These are phyloP conservation scores for Talaromyces sp. DNA, from an alignment of 2,329 filamentous ascomycete species.

Conservation along the genomic window DNA sequence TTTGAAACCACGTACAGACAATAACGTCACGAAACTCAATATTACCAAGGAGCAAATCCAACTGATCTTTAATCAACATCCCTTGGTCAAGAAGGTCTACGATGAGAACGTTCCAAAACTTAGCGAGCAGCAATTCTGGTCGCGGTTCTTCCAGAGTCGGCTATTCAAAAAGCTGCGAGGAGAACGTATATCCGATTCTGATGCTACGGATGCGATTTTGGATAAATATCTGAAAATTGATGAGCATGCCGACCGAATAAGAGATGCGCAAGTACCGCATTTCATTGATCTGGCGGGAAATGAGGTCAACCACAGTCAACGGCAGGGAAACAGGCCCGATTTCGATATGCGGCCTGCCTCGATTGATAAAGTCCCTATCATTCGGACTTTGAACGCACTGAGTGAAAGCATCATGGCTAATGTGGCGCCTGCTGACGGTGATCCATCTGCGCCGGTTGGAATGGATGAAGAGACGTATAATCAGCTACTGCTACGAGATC, in stretches of 20 bases:
- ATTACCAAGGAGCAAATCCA: conserved; percentile 90
- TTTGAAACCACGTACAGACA: conserved; percentile 74
- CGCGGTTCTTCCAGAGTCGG: conserved; percentile 85
- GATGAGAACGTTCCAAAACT: conserved; percentile 87
- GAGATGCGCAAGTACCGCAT: conserved; percentile 68
- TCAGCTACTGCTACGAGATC: conserved; percentile 73
- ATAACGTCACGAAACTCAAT: conserved; percentile 73
- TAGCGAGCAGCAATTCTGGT: conserved; percentile 82
- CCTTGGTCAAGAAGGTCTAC: conserved; percentile 83
- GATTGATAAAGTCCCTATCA: conserved; percentile 76
- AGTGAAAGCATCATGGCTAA: conserved; percentile 92
- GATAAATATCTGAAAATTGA: conserved; percentile 80
- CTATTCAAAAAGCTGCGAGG: conserved; percentile 89
- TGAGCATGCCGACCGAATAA: conserved; percentile 52
- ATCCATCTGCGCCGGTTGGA: conserved; percentile 62
- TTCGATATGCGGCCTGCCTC: conserved; percentile 79
- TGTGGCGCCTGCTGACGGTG: conserved; percentile 73
- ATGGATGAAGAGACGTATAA: conserved; percentile 71
- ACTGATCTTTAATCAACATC: conserved; percentile 89
- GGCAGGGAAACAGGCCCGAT: conserved; percentile 82
- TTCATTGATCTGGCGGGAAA: conserved; percentile 93
- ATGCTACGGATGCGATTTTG: conserved; percentile 72
- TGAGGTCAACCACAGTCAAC: conserved; percentile 87
- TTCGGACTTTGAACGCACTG: conserved; percentile 82
- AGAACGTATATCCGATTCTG: conserved; percentile 75